Conservation (phyloP, 805 yeast genomes). For the Nakazawaea ernobii region DNA sequence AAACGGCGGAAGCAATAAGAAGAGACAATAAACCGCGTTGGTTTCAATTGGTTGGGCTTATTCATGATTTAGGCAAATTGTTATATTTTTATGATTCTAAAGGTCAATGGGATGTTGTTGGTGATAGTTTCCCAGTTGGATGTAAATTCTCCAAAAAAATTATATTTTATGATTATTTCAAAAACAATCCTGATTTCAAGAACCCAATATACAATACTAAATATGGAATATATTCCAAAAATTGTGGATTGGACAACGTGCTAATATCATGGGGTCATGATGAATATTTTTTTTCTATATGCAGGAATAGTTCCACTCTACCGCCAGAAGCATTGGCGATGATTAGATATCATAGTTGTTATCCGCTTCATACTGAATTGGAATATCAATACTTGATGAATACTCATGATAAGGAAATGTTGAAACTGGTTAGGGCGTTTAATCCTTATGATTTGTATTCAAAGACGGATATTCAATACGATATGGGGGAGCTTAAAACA, state of each 20-base stretch:
- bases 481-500: constrained; percentile 45
- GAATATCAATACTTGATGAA: constrained; percentile 63
- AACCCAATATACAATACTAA: constrained; percentile 64
- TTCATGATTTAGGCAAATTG: constrained; percentile 67
- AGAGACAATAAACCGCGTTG: constrained; percentile 64
- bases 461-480: constrained; percentile 43
- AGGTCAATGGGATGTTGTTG: constrained; percentile 81
- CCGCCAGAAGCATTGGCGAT: constrained; percentile 67
- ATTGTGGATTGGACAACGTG: constrained; percentile 64
- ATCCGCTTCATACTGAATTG: constrained; percentile 72
- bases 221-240: constrained; percentile 57
- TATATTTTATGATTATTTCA: constrained; percentile 56
- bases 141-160: constrained; percentile 56
- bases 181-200: constrained; percentile 50
- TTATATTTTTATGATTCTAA: constrained; percentile 64
- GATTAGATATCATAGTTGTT: constrained; percentile 71
- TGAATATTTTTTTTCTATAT: constrained; percentile 71
- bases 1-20: constrained; percentile 71
- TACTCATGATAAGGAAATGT: constrained; percentile 53
- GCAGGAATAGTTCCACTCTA: constrained; percentile 55
- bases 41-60: constrained; percentile 70
- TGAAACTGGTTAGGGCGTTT: constrained; percentile 59
- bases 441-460: constrained; percentile 68
- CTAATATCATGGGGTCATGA: constrained; percentile 80
- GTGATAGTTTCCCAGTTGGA: constrained; percentile 75